Evolutionary conservation across 352 stramenopile genomes (phyloP).

Genomic region (Pythium myriotylum): DNA sequence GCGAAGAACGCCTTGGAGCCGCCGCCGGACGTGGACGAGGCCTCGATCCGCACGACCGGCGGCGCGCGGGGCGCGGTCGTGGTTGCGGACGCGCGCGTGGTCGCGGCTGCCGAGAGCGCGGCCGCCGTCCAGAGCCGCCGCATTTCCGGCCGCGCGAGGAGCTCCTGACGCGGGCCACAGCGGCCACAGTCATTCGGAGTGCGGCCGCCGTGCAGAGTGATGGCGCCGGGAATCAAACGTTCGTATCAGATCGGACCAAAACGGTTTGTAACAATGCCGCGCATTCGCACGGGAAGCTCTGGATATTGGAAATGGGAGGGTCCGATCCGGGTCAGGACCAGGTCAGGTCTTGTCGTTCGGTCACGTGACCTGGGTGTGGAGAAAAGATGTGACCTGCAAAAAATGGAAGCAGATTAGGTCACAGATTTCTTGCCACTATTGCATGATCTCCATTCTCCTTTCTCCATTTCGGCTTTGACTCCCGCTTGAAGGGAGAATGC

Average conservation of each 20-base stretch:
- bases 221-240: neutral
- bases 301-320: no score
- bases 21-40: neutral
- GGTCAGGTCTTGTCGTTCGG: no score
- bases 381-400: no score
- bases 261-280: neutral
- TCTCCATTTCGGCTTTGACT: no score
- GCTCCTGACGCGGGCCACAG: neutral
- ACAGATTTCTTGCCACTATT: no score
- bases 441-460: no score
- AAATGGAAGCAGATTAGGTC: no score
- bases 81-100: neutral
- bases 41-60: conserved; percentile 11
- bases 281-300: no score
- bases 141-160: neutral
- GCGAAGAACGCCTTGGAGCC: conserved; percentile 14
- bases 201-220: neutral
- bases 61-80: neutral
- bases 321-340: no score
- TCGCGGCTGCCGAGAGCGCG: neutral
- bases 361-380: no score
- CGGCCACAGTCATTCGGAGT: conserved; percentile 3
- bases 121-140: neutral
- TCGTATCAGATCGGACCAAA: neutral
- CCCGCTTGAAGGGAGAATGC: no score